Conservation (phyloP, 2,329 filamentous ascomycete species). For the Aspergillus flavus region DNA sequence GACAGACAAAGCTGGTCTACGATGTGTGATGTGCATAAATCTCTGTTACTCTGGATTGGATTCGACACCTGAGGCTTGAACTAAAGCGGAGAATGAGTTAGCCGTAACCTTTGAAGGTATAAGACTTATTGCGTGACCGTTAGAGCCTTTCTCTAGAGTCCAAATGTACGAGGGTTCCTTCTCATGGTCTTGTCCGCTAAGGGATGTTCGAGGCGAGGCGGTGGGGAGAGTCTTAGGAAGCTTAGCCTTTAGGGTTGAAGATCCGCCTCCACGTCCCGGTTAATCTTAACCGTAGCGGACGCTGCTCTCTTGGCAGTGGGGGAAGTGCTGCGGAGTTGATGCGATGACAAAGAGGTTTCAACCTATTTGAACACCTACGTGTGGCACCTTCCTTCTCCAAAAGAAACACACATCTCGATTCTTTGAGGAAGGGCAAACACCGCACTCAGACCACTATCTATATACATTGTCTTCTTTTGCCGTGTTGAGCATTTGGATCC, state of each 20-base stretch:
- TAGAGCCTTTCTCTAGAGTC: too few relatives aligned
- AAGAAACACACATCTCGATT: not conserved
- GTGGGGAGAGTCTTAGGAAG: not conserved
- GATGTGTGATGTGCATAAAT: not conserved
- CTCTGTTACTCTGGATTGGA: too few relatives aligned
- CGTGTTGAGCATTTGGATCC: not conserved
- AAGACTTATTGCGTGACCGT: not conserved
- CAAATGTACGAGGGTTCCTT: not conserved
- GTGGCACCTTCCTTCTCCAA: not conserved
- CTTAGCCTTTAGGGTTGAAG: constrained; percentile 3
- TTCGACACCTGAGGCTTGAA: too few relatives aligned
- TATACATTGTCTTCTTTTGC: not conserved
- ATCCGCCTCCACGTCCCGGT: constrained; percentile 13
- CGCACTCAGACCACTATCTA: not conserved
- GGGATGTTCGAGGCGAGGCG: constrained; percentile 1
- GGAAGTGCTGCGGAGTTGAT: not conserved
- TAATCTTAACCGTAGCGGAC: constrained; percentile 30
- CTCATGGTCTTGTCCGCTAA: not conserved
- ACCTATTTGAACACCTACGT: not conserved
- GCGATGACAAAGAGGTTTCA: not conserved
- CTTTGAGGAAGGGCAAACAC: not conserved
- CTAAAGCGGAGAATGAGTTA: not conserved
- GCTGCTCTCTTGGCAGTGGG: constrained; percentile 1
- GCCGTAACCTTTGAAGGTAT: not conserved
- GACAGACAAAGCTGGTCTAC: not conserved